Conservation (phyloP, 306 rosid species). For the Glycine soja region DNA sequence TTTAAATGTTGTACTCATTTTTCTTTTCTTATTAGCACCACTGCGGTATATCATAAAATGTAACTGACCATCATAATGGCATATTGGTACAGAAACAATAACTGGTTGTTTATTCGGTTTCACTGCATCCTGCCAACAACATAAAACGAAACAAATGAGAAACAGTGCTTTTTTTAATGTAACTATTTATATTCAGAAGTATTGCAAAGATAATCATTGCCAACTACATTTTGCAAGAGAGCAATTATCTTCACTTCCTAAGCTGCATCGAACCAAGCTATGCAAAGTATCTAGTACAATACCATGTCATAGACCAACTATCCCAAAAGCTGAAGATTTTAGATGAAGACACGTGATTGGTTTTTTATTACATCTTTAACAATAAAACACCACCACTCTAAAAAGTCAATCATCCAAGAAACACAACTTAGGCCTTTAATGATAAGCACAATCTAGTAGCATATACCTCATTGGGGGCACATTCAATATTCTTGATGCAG, state of each 20-base stretch:
- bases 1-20: background rate
- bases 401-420: too few species aligned
- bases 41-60: constrained; percentile 38
- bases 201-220: background rate
- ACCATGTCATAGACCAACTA: too few species aligned
- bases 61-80: constrained; percentile 86
- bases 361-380: too few species aligned
- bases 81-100: constrained; percentile 79
- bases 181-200: background rate
- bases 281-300: background rate
- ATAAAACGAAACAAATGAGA: background rate
- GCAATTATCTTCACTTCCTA: background rate
- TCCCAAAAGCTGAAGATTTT: too few species aligned
- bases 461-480: too few species aligned
- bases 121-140: constrained; percentile 74
- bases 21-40: constrained; percentile 2
- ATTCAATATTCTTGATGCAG: too few species aligned
- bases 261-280: background rate
- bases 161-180: too few species aligned
- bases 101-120: constrained; percentile 71
- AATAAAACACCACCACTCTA: too few species aligned
- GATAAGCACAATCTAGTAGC: too few species aligned
- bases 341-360: too few species aligned
- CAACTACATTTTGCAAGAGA: background rate
- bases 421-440: too few species aligned